Base-by-base conservation (phyloP, 495 filamentous ascomycete genomes). In the Aspergillus coremiiformis region DNA sequence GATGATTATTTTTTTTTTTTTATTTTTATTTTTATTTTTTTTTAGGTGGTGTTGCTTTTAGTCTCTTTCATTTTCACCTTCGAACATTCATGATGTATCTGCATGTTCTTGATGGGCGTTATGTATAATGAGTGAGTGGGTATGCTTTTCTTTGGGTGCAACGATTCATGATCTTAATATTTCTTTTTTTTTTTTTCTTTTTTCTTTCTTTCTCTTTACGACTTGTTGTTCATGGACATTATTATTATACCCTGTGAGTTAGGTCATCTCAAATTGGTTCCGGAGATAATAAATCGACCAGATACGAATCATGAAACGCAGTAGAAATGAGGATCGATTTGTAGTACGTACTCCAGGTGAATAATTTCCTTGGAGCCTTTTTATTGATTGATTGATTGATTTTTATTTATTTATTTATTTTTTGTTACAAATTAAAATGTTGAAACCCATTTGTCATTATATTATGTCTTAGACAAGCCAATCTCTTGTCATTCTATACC, bases 1-100 rank as follows among this genome's bases (percentile, higher is more conserved):
- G 79, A 54, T 83, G 68, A 77, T n/a, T 41, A 5, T 14, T 15
- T 14, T 35, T 14, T 14, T 3, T 2, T 14, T 14, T 35, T 5
- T 15, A 3, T 15, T 35, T n/a, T 14, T 14, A 35, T 35, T 35
- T 35, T 30, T 9, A 4, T 27, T 27, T 27, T 4, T 27, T 27
- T 27, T 27, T 27, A 27, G n/a, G n/a, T n/a, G n/a, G n/a, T n/a
- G n/a, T n/a, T n/a, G n/a, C n/a, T n/a, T n/a, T n/a, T n/a, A n/a
- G n/a, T n/a, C n/a, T 27, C 24, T 35, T 4, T 35, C 32, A 6
- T 5, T 19, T n/a, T 19, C 33, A 6, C 17, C 14, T 21, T 21
- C 12, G 6, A 6, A 4, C 37, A 6, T 7, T 39, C 12, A 39
- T 19, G 9, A 39, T 19, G 5, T 39, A 3, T 19, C 35, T 2